These are phyloP conservation scores for rapeseed (Brassica napus) DNA, from an alignment of 345 rosid genomes.

Conservation along the genomic window Da-Ae NC_063436.1:26518501-26519000, in stretches of 20 bases:
- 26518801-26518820: constrained; percentile 35
- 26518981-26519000: neutral
- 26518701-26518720: constrained; percentile 56
- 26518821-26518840: constrained; percentile 42
- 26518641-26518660: constrained; percentile 84
- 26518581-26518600: constrained; percentile 91
- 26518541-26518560: too few relatives aligned
- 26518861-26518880: neutral
- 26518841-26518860: constrained; percentile 32
- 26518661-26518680: constrained; percentile 94
- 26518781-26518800: constrained; percentile 10
- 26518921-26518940: too few relatives aligned
- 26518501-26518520: too few relatives aligned
- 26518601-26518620: constrained; percentile 86
- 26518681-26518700: constrained; percentile 82
- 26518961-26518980: too few relatives aligned
- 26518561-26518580: constrained; percentile 58
- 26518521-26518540: too few relatives aligned
- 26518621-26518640: constrained; percentile 95
- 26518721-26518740: constrained; percentile 1
- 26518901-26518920: too few relatives aligned
- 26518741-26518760: neutral
- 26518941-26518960: too few relatives aligned
- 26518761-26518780: neutral
- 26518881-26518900: too few relatives aligned